These are phyloP conservation scores for Pelargonium nanum DNA, from an alignment of 345 rosid genomes.

Conservation along the genomic window DNA sequence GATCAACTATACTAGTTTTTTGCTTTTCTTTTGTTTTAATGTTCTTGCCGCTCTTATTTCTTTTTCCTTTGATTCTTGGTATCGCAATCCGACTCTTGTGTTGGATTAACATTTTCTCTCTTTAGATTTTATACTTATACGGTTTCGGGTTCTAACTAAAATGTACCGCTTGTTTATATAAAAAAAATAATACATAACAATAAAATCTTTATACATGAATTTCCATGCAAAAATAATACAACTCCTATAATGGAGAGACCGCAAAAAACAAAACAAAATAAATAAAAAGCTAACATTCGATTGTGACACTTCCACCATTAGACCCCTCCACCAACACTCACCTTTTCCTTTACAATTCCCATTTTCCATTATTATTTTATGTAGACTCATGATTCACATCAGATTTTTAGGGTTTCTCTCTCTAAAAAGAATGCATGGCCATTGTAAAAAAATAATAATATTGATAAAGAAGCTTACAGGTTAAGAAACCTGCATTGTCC, in stretches of 20 bases:
- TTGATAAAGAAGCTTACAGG: neutral
- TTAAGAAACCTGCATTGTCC: neutral
- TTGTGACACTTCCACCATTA: conserved; percentile 27
- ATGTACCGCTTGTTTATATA: no score
- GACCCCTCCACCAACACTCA: conserved; percentile 22
- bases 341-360: conserved; percentile 12
- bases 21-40: no score
- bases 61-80: no score
- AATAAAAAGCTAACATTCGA: conserved; percentile 4
- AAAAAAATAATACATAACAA: no score
- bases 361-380: conserved; percentile 4
- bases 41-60: no score
- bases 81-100: no score
- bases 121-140: no score
- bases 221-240: neutral
- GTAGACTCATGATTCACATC: conserved; percentile 4
- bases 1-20: no score
- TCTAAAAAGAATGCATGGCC: conserved; percentile 20
- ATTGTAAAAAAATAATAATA: neutral
- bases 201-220: no score
- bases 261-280: neutral
- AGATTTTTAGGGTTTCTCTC: conserved; percentile 14
- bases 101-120: no score
- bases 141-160: no score
- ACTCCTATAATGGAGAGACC: neutral